Evolutionary conservation across 345 rosid species (phyloP), one percentile per base, ranked within the genome.

Genomic region (Gossypium anomalum): DNA sequence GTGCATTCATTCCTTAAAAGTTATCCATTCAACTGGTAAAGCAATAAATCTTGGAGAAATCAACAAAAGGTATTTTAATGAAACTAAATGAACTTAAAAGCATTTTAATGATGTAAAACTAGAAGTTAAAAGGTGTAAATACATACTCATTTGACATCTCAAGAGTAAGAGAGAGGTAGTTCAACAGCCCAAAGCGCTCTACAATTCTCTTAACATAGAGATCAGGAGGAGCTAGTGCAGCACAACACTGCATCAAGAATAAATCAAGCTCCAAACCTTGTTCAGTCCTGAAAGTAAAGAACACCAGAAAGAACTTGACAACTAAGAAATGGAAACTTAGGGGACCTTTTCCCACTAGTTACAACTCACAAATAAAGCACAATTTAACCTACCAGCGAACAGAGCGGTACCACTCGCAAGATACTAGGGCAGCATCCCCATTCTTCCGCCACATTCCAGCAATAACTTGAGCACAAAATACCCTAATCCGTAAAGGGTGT

Each of bases 401-500:
- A 56, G 97, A 88, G 71, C 93, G 97, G 74, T 93, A 93, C 93
- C 89, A 93, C 72, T 93, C 97, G 56, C 80, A 82, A 78, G 88
- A 82, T 75, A 89, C 78, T 77, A 85, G 49, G 64, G 97, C 93
- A 78, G 89, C 78, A 79, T 95, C 98, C 67, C 88, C 97, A 81
- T 95, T 93, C 90, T 84, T 95, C 80, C 85, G 86, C 99, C 99
- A 95, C 98, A 93, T 91, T 84, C 97, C 97, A 76, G 97, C 97
- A 74, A 80, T 89, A 79, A 95, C 97, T 75, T 95, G 87, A 27
- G 99, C 92, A 83, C 92, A 92, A 76, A 95, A 95, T 44, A 89
- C 99, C 89, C 96, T 89, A 77, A 87, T 82, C 58, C 91, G 96
- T 65, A 95, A 79, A 65, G 94, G 93, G 82, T 93, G 93, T 86